These are phyloP conservation scores for Plasmopara halstedii DNA, from an alignment of 352 stramenopile species.

Conservation along the genomic window DNA sequence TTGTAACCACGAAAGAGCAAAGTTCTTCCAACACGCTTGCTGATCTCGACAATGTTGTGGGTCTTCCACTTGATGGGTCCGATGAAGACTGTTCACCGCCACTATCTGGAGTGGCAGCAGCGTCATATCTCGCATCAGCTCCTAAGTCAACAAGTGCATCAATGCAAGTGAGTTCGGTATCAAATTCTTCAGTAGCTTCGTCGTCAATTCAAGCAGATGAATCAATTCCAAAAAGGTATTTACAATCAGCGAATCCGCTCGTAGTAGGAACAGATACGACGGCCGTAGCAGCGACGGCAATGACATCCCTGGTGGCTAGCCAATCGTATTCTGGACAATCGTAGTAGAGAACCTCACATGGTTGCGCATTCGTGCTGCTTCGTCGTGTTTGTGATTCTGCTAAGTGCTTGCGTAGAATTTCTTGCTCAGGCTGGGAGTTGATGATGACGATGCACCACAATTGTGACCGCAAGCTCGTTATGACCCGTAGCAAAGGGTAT, in stretches of 20 bases:
- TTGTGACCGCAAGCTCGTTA: conserved; percentile 9
- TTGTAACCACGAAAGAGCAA: conserved; percentile 5
- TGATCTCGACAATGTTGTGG: conserved; percentile 22
- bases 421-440: conserved; percentile 12
- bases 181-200: conserved; percentile 3
- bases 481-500: conserved; percentile 9
- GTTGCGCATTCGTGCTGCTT: conserved; percentile 9
- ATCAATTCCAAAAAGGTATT: conserved; percentile 27
- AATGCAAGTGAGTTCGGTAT: conserved; percentile 3
- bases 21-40: conserved; percentile 13
- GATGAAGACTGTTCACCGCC: conserved; percentile 12
- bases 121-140: neutral
- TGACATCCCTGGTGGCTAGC: conserved; percentile 2
- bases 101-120: conserved; percentile 2
- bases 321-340: conserved; percentile 12
- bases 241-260: conserved; percentile 13
- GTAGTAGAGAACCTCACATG: conserved; percentile 17
- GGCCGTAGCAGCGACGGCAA: conserved; percentile 7
- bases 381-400: conserved; percentile 11
- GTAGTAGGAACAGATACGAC: conserved; percentile 12
- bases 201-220: conserved; percentile 15
- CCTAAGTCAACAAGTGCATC: conserved; percentile 3
- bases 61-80: conserved; percentile 17
- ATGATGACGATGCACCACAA: conserved; percentile 6
- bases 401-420: conserved; percentile 24